These are phyloP conservation scores for Ramaria sp. DNA, from an alignment of 768 basidiomycete genomes.

Conservation along the genomic window DNA sequence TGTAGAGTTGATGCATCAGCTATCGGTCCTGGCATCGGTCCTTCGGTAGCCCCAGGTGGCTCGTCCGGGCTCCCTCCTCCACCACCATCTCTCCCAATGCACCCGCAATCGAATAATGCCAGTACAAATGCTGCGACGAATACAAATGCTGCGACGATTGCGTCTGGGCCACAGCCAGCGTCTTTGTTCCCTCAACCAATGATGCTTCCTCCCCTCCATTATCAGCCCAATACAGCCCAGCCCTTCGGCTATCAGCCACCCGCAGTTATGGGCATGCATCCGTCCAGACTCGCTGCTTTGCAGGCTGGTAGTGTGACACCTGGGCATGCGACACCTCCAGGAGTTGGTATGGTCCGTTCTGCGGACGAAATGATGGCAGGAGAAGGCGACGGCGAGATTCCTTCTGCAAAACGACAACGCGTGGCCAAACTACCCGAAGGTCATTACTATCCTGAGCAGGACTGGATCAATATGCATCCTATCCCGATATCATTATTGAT, in stretches of 20 bases:
- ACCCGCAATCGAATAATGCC: conserved; percentile 37
- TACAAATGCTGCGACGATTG: conserved; percentile 67
- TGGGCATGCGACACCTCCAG: conserved; percentile 25
- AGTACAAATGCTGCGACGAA: conserved; percentile 43
- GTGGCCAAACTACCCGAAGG: conserved; percentile 82
- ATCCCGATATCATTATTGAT: conserved; percentile 78
- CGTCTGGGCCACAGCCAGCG: conserved; percentile 86
- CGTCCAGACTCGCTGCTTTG: conserved; percentile 51
- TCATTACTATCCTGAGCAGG: conserved; percentile 71
- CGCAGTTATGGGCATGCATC: conserved; percentile 39
- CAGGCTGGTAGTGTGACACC: conserved; percentile 31
- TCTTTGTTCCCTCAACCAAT: conserved; percentile 59
- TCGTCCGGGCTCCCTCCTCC: conserved; percentile 51
- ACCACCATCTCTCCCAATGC: conserved; percentile 61
- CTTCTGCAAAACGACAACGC: conserved; percentile 79
- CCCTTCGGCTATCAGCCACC: conserved; percentile 68
- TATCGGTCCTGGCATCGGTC: conserved; percentile 82
- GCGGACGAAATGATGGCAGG: conserved; percentile 73
- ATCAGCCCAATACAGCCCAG: conserved; percentile 69
- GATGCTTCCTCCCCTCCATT: conserved; percentile 78
- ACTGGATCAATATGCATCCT: conserved; percentile 88
- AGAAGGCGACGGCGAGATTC: conserved; percentile 42
- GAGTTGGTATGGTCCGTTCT: conserved; percentile 60
- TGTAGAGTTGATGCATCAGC: conserved; percentile 62
- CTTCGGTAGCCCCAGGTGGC: conserved; percentile 53